Conservation (phyloP, 257 asterid species). For the Verbena officinalis region DNA sequence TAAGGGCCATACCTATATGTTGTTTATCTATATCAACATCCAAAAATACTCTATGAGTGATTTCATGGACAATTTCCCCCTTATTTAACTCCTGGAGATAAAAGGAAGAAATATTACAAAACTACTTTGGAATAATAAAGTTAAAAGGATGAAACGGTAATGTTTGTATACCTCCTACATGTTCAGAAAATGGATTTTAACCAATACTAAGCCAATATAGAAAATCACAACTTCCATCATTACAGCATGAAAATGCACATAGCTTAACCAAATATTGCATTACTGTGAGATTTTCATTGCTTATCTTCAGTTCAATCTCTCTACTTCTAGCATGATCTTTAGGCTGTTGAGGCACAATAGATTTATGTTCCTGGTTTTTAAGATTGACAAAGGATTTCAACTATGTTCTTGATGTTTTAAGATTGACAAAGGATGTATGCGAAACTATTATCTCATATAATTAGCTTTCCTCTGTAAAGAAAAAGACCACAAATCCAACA, state of each 20-base stretch:
- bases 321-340: too few relatives aligned
- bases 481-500: slow-evolving; percentile 1
- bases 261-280: not conserved
- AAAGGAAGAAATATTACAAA: not conserved
- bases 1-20: slow-evolving; percentile 56
- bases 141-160: slow-evolving; percentile 4
- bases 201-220: not conserved
- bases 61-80: slow-evolving; percentile 60
- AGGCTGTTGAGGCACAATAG: too few relatives aligned
- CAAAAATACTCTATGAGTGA: slow-evolving; percentile 79
- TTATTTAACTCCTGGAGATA: slow-evolving; percentile 51
- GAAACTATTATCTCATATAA: not conserved
- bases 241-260: not conserved
- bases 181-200: slow-evolving; percentile 1
- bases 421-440: not conserved
- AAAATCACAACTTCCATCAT: not conserved
- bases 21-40: slow-evolving; percentile 90
- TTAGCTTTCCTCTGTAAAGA: not conserved
- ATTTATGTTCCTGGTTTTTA: too few relatives aligned
- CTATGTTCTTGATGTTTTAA: not conserved
- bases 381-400: too few relatives aligned
- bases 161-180: not conserved
- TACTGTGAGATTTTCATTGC: too few relatives aligned
- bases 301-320: too few relatives aligned
- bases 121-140: slow-evolving; percentile 14